These are phyloP conservation scores for Trichosporon inkin DNA, from an alignment of 1,284 basidiomycete species.

Conservation along the genomic window DNA sequence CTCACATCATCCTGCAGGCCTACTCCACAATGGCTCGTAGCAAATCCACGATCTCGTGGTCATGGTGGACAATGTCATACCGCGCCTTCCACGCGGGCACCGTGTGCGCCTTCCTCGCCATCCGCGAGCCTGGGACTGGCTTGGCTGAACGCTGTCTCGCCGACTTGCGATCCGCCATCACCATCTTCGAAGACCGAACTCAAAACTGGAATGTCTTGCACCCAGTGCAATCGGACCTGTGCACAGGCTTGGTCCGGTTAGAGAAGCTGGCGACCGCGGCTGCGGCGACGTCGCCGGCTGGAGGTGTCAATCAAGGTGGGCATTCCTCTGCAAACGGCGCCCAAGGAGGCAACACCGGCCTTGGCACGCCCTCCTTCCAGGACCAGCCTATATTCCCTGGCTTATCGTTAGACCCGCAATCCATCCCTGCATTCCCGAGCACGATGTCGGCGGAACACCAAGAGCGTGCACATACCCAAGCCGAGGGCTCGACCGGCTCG, in stretches of 20 bases:
- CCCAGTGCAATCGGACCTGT: slow-evolving; percentile 48
- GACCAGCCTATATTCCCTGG: slow-evolving; percentile 8
- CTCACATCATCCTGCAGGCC: slow-evolving; percentile 42
- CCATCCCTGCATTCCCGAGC: slow-evolving; percentile 3
- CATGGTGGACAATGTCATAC: slow-evolving; percentile 48
- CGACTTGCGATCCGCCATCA: slow-evolving; percentile 42
- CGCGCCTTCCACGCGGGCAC: slow-evolving; percentile 50
- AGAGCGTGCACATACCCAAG: neutral
- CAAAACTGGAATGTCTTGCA: slow-evolving; percentile 43
- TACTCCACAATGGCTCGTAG: slow-evolving; percentile 40
- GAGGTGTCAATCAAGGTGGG: slow-evolving; percentile 9
- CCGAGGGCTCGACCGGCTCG: slow-evolving; percentile 2
- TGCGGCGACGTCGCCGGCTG: slow-evolving; percentile 11
- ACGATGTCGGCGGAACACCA: neutral
- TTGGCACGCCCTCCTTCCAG: slow-evolving; percentile 1
- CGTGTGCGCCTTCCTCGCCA: slow-evolving; percentile 48
- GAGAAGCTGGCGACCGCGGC: slow-evolving; percentile 40
- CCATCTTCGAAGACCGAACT: slow-evolving; percentile 42
- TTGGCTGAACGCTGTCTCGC: slow-evolving; percentile 41
- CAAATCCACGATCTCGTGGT: slow-evolving; percentile 44
- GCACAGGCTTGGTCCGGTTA: slow-evolving; percentile 44
- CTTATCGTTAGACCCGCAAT: slow-evolving; percentile 4
- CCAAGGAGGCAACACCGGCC: neutral
- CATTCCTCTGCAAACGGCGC: neutral
- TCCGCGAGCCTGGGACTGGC: slow-evolving; percentile 43